Conservation (phyloP, 371 early-diverging fungal species). For the Capillidium heterosporum region DNA sequence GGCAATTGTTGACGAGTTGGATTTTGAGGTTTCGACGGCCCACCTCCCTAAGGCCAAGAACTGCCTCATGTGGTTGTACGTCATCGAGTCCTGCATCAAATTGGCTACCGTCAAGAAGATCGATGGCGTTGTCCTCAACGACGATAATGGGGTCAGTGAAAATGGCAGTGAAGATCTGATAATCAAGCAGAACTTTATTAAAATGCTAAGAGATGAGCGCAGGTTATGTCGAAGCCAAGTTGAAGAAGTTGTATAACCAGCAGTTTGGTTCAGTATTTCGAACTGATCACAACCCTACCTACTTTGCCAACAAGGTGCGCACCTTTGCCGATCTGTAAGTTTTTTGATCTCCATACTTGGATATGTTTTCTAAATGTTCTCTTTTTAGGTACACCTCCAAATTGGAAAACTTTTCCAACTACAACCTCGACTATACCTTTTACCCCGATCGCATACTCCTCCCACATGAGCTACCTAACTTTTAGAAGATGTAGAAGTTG, state of each 20-base stretch:
- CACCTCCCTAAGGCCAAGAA: conserved; percentile 7
- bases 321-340: conserved; percentile 22
- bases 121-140: conserved; percentile 8
- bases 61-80: conserved; percentile 25
- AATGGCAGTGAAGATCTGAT: conserved; percentile 28
- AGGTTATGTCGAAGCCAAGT: conserved; percentile 17
- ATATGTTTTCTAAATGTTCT: not conserved
- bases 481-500: no score
- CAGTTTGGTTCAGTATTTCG: conserved; percentile 48
- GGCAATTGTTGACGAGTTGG: conserved; percentile 40
- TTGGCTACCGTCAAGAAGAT: conserved; percentile 18
- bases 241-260: conserved; percentile 29
- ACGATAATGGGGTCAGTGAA: conserved; percentile 16
- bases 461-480: conserved; percentile 27
- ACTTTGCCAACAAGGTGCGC: conserved; percentile 40
- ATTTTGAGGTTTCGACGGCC: conserved; percentile 28
- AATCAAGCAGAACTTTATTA: conserved; percentile 7
- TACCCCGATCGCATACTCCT: conserved; percentile 38
- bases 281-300: conserved; percentile 38
- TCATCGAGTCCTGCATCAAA: conserved; percentile 29
- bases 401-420: conserved; percentile 27
- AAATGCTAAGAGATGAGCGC: not conserved
- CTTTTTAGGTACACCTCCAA: conserved; percentile 30
- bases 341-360: not conserved
- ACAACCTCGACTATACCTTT: conserved; percentile 37